Base-by-base conservation (phyloP, 208 protist genomes). In the Trichomonas vaginalis region DNA sequence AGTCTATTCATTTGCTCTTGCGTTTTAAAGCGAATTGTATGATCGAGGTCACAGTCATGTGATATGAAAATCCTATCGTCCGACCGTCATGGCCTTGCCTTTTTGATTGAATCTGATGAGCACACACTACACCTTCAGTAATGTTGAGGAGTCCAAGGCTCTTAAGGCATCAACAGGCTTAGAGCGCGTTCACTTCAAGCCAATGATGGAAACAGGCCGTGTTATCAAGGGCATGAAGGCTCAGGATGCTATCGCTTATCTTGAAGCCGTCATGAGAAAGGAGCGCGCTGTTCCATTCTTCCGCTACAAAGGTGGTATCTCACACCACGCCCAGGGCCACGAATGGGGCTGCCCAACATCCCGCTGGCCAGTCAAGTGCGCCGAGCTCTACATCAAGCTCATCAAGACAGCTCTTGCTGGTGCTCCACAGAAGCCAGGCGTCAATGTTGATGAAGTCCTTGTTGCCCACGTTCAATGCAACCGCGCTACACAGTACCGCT, bases 121-220 rank as follows among this genome's bases (percentile, higher is more conserved):
- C 6, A 83, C 35, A n/a, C 79, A 83, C 37, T 83, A 83, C 35
- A 83, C 79, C 27, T 83, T 83, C 79, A 35, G 79, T n/a, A 70
- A 70, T 70, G 56, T 70, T 70, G 56, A 70, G 56, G 56, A 70
- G n/a, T 70, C 56, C n/a, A 70, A 70, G 56, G 56, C 56, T 27
- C 45, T 92, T n/a, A 92, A 92, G n/a, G 86, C 86, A 12, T 56
- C 12, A 0, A 15, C 86, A 15, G 1, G 9, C 0, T 9, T n/a
- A 9, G 86, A 92, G 37, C 86, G 86, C 27, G 45, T 92, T 32
- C 86, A 92, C 35, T 92, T 92, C 45, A 92, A 92, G 45, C 86
- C 86, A 92, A 92, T 92, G 86, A 39, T 92, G 14, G 86, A 92
- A 92, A 92, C 86, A 51, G 86, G 86, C 35, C 86, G 86, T 47